A percentile compares a stretch with the other conserved stretches of the same genome.
Conservation (phyloP, 164 flowering plant genomes). For the Stephania japonica region DNA sequence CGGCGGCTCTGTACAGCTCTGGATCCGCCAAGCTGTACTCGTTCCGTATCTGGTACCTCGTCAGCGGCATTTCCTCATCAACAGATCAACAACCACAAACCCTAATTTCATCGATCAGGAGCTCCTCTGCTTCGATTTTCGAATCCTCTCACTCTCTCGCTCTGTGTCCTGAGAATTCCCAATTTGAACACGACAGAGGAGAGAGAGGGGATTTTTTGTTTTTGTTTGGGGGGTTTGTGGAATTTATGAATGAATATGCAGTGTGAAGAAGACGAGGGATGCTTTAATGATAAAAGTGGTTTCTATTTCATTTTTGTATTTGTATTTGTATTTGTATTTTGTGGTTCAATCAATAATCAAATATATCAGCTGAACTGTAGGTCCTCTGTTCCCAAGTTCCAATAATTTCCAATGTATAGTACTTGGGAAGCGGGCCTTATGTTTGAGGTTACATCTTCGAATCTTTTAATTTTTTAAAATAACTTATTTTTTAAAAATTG, state of each 20-base stretch:
- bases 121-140: background rate
- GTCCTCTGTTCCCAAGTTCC: no score
- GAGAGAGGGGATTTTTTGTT: constrained; percentile 12
- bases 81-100: constrained; percentile 10
- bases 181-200: constrained; percentile 10
- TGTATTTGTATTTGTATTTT: no score
- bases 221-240: background rate
- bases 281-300: background rate
- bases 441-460: no score
- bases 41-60: constrained; percentile 64
- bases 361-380: no score
- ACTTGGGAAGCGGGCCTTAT: no score
- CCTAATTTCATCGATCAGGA: constrained; percentile 14
- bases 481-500: no score
- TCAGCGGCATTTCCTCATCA: constrained; percentile 67
- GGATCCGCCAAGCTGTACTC: constrained; percentile 93
- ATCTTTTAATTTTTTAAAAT: no score
- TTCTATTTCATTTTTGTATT: background rate
- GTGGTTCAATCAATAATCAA: no score
- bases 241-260: constrained; percentile 7
- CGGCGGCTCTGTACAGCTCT: constrained; percentile 71
- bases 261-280: background rate
- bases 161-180: constrained; percentile 6
- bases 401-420: no score
- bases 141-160: constrained; percentile 7